Evolutionary conservation across 768 basidiomycete species (phyloP), one percentile per base, ranked within the genome.

Genomic region (Erythrobasidium yunnanense): DNA sequence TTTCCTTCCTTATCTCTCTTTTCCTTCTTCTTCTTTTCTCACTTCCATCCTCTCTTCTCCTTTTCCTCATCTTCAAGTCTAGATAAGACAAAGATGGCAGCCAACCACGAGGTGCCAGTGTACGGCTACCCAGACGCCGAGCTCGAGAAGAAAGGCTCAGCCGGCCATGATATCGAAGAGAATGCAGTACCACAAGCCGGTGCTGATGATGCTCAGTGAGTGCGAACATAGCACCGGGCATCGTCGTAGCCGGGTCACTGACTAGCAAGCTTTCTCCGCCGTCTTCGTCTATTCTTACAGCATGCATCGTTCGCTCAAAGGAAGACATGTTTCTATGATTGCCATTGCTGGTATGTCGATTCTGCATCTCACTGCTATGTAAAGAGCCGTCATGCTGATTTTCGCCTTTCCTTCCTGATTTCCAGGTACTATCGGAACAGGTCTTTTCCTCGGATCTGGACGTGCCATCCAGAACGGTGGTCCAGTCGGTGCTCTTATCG

Each of bases 371-470:
- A n/a, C n/a, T n/a, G n/a, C n/a, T n/a, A n/a, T n/a, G n/a, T n/a
- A n/a, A n/a, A n/a, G n/a, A n/a, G n/a, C n/a, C n/a, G n/a, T n/a
- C n/a, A n/a, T n/a, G n/a, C n/a, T n/a, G n/a, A n/a, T n/a, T n/a
- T n/a, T n/a, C n/a, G n/a, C n/a, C n/a, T n/a, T n/a, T n/a, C n/a
- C n/a, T n/a, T n/a, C n/a, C n/a, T n/a, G n/a, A n/a, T n/a, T n/a
- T n/a, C n/a, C n/a, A n/a, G n/a, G 65, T 55, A 66, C 65, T 42
- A 66, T 66, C 65, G 65, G 65, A 38, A 66, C 65, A 25, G 65
- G 65, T 66, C 65, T 66, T 25, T 66, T 66, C 65, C 38, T 55
- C n/a, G 60, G 60, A 4, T 63, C 60, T 20, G 63, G 51, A 34
- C 29, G 42, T 20, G 66, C 66, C 22, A 23, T 66, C 55, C 35